Conservation (phyloP, 1,284 basidiomycete species). For the Fomitopsis palustris region DNA sequence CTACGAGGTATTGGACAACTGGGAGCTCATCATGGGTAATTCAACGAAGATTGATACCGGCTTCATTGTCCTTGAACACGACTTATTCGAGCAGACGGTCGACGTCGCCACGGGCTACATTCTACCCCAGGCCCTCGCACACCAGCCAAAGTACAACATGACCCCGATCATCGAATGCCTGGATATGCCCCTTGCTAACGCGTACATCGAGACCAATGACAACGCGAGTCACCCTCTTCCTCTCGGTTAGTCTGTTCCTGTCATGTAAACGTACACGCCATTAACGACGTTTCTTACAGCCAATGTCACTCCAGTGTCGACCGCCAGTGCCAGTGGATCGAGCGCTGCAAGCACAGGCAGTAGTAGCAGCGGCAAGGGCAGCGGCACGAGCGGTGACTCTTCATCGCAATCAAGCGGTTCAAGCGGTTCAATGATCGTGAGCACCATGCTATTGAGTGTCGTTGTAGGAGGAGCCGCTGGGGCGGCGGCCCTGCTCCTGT, state of each 20-base stretch:
- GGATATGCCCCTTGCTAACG: slow-evolving; percentile 49
- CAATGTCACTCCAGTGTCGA: background rate
- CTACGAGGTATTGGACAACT: slow-evolving; percentile 57
- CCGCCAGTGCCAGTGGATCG: background rate
- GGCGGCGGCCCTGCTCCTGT: background rate
- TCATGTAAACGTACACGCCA: too few species aligned
- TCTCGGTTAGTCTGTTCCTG: slow-evolving; percentile 24
- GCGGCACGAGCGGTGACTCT: background rate
- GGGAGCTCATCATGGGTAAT: slow-evolving; percentile 59
- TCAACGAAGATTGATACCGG: slow-evolving; percentile 46
- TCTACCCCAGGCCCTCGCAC: slow-evolving; percentile 61
- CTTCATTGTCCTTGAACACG: slow-evolving; percentile 77
- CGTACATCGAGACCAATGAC: slow-evolving; percentile 69
- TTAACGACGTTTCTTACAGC: background rate
- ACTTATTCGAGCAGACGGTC: slow-evolving; percentile 66
- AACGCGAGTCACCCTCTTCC: slow-evolving; percentile 53
- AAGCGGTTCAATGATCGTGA: background rate
- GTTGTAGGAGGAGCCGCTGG: background rate
- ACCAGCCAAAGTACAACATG: slow-evolving; percentile 58
- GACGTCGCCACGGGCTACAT: slow-evolving; percentile 72
- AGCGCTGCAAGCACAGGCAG: background rate
- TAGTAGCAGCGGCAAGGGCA: background rate
- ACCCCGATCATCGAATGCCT: slow-evolving; percentile 67
- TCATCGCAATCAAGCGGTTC: background rate
- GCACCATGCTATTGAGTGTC: background rate